Base-by-base conservation (phyloP, 306 rosid species). In the Parietaria judaica region DNA sequence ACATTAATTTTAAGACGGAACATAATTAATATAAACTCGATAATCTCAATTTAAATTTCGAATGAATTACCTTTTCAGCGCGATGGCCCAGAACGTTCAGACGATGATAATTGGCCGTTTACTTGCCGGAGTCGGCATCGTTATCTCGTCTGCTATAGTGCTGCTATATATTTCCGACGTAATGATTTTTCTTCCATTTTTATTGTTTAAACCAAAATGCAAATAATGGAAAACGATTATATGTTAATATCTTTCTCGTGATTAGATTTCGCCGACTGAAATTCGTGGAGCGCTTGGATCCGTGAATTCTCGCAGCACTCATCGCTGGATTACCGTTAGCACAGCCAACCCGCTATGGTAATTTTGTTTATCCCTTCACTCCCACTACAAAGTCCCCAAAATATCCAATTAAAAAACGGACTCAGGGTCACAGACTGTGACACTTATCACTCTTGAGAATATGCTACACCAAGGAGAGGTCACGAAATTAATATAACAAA, bases 131-230 rank as follows among this genome's bases (percentile, higher is more conserved):
- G 76, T 91, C 50, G 97, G 97, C 44, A 91, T 91, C 36, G 97
- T 96, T 38, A 84, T 91, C 67, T 74, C 96, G 52, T 91, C 97
- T 49, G 87, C 97, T n/a, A 74, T 91, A 35, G 97, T 91, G 49
- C 97, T 96, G 53, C 84, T 91, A 14, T 91, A 91, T 78, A 91
- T 87, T 72, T 91, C 97, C 56, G 97, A 91, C 95, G 97, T 91
- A 64, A 53, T 49, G 14, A 54, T 58, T 70, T 54, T 35, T 66
- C 61, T 59, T 49, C 14, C n/a, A n/a, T n/a, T n/a, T n/a, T n/a
- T n/a, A n/a, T n/a, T n/a, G n/a, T 4, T 15, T 35, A 8, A 15
- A 14, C 31, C 9, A 13, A n/a, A 35, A 17, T 23, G 41, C 13
- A 36, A 41, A 17, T 3, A 49, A 41, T 64, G 17, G 45, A 61